Evolutionary conservation across 176 grass and related monocot genomes (phyloP), one percentile per base, ranked within the genome.

Genomic region (Urochloa ruziziensis): DNA sequence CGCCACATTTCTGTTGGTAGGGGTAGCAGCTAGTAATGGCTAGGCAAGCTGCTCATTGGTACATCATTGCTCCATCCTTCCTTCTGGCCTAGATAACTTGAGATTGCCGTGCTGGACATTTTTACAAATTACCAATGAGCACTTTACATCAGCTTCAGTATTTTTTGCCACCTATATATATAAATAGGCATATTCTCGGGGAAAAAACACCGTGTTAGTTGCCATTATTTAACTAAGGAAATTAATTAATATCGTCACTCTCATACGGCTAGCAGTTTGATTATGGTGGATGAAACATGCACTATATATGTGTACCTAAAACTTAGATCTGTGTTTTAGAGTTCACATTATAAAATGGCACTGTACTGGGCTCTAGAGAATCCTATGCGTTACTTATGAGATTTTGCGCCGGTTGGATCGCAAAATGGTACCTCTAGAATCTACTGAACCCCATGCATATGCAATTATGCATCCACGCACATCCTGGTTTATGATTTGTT

Each of bases 1-100:
- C 42, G 42, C 42, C 9, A 44, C 42, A 37, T 56, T 75, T 49
- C 32, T 34, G n/a, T 36, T 54, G 49, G 32, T 56, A 56, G n/a
- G n/a, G n/a, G n/a, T n/a, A n/a, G 14, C 2, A 73, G 44, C 46
- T 34, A 28, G 14, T 28, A 47, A 17, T 73, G 16, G 16, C 16
- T 32, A 21, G 16, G 16, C 16, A 19, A 21, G 37, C 52, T 57
- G 67, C 70, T 86, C 77, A 86, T 87, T 75, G 48, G 70, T 67
- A 40, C 78, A 75, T 81, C 78, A 81, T 87, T 58, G 59, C 37
- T 42, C 30, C 35, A 36, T 8, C n/a, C n/a, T n/a, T 85, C 44
- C 68, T 11, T 33, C 49, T 51, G 15, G 25, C 68, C 19, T 39
- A 39, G 14, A 14, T 18, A 51, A 18, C 47, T 47, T 47, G 44